A percentile compares a stretch with the other conserved stretches of the same genome.
Evolutionary conservation across 805 yeast species (phyloP).

Genomic region (Metschnikowia matae): DNA sequence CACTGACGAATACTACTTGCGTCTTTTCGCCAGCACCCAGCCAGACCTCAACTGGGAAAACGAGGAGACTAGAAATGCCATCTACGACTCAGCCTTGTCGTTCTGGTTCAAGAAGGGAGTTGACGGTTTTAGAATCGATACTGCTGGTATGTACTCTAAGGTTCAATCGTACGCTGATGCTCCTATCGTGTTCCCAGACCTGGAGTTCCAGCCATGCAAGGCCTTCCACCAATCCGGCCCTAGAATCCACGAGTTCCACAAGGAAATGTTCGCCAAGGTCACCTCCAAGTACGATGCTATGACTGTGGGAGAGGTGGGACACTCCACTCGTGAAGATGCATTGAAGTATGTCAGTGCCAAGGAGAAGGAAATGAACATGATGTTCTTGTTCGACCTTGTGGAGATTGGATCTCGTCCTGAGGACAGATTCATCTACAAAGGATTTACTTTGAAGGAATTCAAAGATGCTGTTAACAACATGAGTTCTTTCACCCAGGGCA

Average conservation of each 20-base stretch:
- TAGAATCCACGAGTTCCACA: constrained; percentile 54
- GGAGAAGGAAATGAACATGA: constrained; percentile 38
- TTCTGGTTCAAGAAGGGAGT: constrained; percentile 56
- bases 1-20: constrained; percentile 53
- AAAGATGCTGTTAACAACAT: constrained; percentile 37
- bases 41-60: constrained; percentile 65
- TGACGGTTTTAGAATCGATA: constrained; percentile 58
- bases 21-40: constrained; percentile 49
- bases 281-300: constrained; percentile 46
- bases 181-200: constrained; percentile 40
- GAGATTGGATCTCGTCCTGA: constrained; percentile 36
- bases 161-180: constrained; percentile 44
- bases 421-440: constrained; percentile 33
- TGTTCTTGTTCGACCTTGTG: constrained; percentile 34
- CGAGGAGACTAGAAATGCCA: constrained; percentile 33
- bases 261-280: constrained; percentile 44
- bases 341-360: constrained; percentile 41
- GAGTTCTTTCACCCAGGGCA: constrained; percentile 38
- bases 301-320: constrained; percentile 58
- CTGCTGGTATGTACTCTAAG: constrained; percentile 52
- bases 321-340: constrained; percentile 38
- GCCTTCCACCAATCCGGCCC: constrained; percentile 44
- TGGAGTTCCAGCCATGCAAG: constrained; percentile 38
- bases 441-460: constrained; percentile 35
- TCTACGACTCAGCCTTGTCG: constrained; percentile 45